Percentiles rank a stretch among this genome's conserved stretches.
phyloP scores from a whole-genome alignment of 805 yeast species.

The Sporopachydermia lactativora region DNA sequence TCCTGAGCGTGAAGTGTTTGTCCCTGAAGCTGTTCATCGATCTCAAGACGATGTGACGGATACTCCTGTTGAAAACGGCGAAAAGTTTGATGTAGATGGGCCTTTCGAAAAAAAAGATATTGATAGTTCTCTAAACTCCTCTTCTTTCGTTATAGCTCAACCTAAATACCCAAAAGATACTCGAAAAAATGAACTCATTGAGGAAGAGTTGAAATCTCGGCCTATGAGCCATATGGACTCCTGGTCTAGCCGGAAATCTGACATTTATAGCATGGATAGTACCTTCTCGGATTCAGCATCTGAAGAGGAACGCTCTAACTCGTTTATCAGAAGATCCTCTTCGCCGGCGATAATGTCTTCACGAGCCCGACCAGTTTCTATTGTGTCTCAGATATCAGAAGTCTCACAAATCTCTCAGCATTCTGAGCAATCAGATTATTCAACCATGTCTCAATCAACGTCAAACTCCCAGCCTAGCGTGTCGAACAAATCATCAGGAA shows the following conservation, averaged over 20 bases:
- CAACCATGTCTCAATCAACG: background rate
- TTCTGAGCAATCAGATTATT: background rate
- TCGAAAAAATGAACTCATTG: background rate
- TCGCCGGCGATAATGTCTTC: background rate
- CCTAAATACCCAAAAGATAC: background rate
- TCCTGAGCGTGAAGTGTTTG: too few species aligned
- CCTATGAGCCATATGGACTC: background rate
- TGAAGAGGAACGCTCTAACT: background rate
- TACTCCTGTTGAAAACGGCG: background rate
- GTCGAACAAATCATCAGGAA: background rate
- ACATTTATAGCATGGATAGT: background rate
- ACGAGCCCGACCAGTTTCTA: background rate
- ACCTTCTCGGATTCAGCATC: background rate
- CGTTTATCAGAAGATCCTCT: background rate
- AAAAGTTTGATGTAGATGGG: too few species aligned
- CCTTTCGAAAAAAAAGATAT: too few species aligned
- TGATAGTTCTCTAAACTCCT: background rate
- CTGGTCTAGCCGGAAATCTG: background rate
- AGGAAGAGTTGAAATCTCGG: background rate
- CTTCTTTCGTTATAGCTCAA: background rate
- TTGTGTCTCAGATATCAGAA: background rate
- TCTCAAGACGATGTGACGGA: background rate
- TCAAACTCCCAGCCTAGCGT: conserved; percentile 1
- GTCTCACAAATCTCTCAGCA: background rate
- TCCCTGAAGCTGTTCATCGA: background rate